Evolutionary conservation across 2,329 filamentous ascomycete species (phyloP).

Genomic region (Berkeleyomyces basicola): DNA sequence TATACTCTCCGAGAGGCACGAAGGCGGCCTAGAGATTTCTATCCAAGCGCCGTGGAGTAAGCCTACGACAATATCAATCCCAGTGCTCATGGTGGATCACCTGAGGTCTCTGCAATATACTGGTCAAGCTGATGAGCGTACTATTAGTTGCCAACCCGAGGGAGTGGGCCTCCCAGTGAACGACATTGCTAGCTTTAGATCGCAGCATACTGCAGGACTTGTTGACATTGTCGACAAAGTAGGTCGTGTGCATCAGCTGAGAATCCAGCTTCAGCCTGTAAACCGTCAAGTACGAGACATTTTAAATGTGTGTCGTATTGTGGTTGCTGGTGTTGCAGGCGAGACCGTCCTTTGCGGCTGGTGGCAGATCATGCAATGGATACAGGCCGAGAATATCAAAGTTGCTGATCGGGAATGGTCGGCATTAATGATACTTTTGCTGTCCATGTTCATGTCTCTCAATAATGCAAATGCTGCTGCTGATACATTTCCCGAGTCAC

Average conservation of each 20-base stretch:
- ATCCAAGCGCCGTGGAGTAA: slow-evolving; percentile 62
- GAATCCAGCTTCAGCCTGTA: slow-evolving; percentile 48
- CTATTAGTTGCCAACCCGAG: slow-evolving; percentile 30
- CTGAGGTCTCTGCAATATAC: slow-evolving; percentile 41
- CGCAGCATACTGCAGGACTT: slow-evolving; percentile 41
- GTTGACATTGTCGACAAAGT: slow-evolving; percentile 51
- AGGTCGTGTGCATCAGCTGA: slow-evolving; percentile 46
- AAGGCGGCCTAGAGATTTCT: slow-evolving; percentile 49
- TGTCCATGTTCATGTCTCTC: slow-evolving; percentile 46
- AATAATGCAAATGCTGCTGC: slow-evolving; percentile 18
- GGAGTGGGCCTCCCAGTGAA: slow-evolving; percentile 30
- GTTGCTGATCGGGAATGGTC: slow-evolving; percentile 50
- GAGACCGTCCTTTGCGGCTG: slow-evolving; percentile 51
- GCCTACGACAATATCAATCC: slow-evolving; percentile 48
- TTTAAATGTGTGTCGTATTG: slow-evolving; percentile 45
- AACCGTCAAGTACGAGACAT: slow-evolving; percentile 44
- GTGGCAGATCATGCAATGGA: slow-evolving; percentile 61
- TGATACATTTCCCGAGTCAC: slow-evolving; percentile 16
- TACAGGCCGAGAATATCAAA: slow-evolving; percentile 31
- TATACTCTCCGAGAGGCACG: slow-evolving; percentile 47
- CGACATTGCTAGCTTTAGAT: slow-evolving; percentile 37
- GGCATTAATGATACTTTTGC: slow-evolving; percentile 44
- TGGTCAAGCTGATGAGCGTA: slow-evolving; percentile 34
- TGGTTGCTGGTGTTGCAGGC: slow-evolving; percentile 40
- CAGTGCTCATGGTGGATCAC: slow-evolving; percentile 42